Conservation (phyloP, 169 alveolate genomes). For the Eimeria praecox region DNA sequence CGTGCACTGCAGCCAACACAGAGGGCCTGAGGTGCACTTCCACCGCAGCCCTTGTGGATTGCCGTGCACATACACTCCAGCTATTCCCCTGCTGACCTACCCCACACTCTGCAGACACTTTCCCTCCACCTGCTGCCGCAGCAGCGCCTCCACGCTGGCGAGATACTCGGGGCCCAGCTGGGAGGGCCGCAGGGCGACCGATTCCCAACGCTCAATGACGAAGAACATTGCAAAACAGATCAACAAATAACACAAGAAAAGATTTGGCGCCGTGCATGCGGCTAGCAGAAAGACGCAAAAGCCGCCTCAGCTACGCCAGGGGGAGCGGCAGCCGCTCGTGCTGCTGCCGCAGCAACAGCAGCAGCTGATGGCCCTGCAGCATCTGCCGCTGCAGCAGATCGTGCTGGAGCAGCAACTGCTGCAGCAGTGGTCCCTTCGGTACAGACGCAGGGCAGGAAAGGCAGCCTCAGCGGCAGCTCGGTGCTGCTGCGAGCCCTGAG, state of each 20-base stretch:
- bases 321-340: neutral
- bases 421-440: neutral
- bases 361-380: conserved; percentile 3
- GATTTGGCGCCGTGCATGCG: neutral
- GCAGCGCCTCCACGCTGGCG: conserved; percentile 92
- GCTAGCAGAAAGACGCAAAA: neutral
- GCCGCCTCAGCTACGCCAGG: neutral
- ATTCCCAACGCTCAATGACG: conserved; percentile 95
- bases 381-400: neutral
- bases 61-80: neutral
- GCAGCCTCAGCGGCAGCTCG: neutral
- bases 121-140: conserved; percentile 94
- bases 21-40: neutral
- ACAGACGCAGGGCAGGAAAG: neutral
- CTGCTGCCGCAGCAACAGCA: conserved; percentile 59
- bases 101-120: conserved; percentile 83
- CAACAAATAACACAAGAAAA: neutral
- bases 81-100: neutral
- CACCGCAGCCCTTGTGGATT: neutral
- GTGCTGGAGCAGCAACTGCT: conserved; percentile 25
- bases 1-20: neutral
- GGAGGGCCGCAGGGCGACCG: conserved; percentile 92
- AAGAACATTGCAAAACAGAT: conserved; percentile 88
- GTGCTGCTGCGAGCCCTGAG: neutral
- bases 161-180: conserved; percentile 95